Conservation (phyloP, 805 yeast species). For the Candida taoyuanica region DNA sequence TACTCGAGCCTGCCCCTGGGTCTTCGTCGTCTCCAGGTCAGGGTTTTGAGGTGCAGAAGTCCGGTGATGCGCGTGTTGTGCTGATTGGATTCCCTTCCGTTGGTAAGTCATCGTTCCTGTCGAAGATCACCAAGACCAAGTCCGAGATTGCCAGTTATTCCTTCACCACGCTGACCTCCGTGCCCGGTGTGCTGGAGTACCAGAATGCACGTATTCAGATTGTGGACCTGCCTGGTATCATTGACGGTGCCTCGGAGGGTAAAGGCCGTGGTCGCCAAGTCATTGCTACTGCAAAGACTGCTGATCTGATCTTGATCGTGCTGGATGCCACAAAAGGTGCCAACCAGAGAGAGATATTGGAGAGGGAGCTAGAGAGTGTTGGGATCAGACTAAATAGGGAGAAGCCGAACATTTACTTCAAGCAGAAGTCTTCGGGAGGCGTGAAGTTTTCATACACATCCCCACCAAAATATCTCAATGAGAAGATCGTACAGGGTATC, state of each 20-base stretch:
- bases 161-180: constrained; percentile 93
- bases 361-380: constrained; percentile 85
- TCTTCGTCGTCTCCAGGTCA: constrained; percentile 63
- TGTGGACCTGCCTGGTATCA: constrained; percentile 96
- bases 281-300: constrained; percentile 92
- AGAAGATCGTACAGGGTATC: constrained; percentile 69
- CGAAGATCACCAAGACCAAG: constrained; percentile 87
- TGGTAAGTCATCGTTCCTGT: constrained; percentile 87
- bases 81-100: constrained; percentile 97
- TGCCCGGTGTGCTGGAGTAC: constrained; percentile 91
- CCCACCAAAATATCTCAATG: constrained; percentile 80
- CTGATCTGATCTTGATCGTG: constrained; percentile 89
- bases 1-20: constrained; percentile 81
- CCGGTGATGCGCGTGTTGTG: constrained; percentile 95
- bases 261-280: constrained; percentile 98
- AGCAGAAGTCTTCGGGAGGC: constrained; percentile 85
- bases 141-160: constrained; percentile 94
- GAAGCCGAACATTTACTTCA: constrained; percentile 73
- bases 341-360: constrained; percentile 83
- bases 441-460: constrained; percentile 74
- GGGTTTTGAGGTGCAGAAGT: constrained; percentile 91
- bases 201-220: constrained; percentile 97
- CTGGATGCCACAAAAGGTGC: constrained; percentile 92
- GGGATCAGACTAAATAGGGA: constrained; percentile 85
- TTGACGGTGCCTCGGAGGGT: constrained; percentile 94